Percentiles rank a stretch among this genome's conserved stretches.
These are phyloP conservation scores for Senna tora DNA, from an alignment of 306 rosid genomes.

Conservation along the genomic window DNA sequence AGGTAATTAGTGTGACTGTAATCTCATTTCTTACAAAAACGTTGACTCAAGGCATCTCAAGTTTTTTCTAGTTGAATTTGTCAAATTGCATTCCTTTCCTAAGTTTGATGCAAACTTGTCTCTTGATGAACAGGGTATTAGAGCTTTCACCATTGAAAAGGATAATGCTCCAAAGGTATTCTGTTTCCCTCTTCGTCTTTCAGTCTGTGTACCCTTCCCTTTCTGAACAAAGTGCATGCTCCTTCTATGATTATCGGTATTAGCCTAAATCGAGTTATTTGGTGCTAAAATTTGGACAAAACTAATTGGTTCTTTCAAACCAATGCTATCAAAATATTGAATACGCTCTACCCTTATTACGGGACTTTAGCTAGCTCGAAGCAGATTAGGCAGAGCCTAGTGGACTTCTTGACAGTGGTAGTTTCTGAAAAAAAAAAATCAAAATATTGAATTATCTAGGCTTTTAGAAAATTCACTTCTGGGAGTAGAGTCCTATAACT, in stretches of 20 bases:
- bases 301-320: neutral
- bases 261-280: neutral
- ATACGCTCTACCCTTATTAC: too few species aligned
- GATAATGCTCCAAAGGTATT: constrained; percentile 95
- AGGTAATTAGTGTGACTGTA: constrained; percentile 67
- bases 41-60: neutral
- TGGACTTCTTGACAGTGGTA: too few species aligned
- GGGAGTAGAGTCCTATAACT: neutral
- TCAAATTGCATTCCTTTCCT: neutral
- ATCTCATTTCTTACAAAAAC: constrained; percentile 14
- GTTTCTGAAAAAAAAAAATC: too few species aligned
- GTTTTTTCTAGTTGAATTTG: neutral
- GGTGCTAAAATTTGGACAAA: too few species aligned
- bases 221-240: neutral
- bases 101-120: constrained; percentile 37
- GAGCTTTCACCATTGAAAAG: constrained; percentile 92
- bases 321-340: neutral
- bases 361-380: too few species aligned
- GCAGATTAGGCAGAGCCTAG: too few species aligned
- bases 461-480: neutral
- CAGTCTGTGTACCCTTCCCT: neutral
- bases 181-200: neutral
- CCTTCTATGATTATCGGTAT: neutral
- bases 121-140: constrained; percentile 72
- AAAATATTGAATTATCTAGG: neutral